Evolutionary conservation across 2,329 filamentous ascomycete genomes (phyloP), one percentile per base, ranked within the genome.

Genomic region (Zarea fungicola): DNA sequence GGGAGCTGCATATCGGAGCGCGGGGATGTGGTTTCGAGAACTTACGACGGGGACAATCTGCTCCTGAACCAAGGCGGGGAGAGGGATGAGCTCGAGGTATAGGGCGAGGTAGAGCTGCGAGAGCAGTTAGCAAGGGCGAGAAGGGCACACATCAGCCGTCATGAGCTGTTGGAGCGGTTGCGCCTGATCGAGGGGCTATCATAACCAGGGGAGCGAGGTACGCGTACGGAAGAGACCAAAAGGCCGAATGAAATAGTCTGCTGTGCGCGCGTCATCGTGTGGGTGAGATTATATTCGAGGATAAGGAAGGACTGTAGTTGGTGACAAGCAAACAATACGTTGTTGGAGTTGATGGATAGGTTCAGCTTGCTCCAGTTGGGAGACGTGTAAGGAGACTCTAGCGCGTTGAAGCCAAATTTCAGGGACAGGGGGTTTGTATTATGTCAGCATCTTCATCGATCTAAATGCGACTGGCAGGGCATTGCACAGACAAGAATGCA

Each of bases 241-340:
- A 96, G 83, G 62, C 83, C 85, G 62, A 96, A 78, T 54, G 90
- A 95, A 65, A 96, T 84, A 56, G 89, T 92, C 71, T 97, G 91
- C 68, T 89, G 85, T 19, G 93, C 93, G 71, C 91, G 89, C 58
- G 93, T 96, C 93, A 97, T 97, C 56, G 57, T 84, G 71, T 59
- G 44, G n/a, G n/a, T 16, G 36, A 21, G 21, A n/a, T n/a, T n/a
- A n/a, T n/a, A n/a, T 11, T 23, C 5, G 28, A 31, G 43, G 34
- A n/a, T 41, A 43, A 48, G n/a, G 43, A 49, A 48, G 25, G 49
- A 49, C 46, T 49, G 46, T 49, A 49, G 46, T 49, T 49, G 46
- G 31, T 36, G 23, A 35, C 10, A 34, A 26, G 35, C 28, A 6
- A 28, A 23, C 16, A 14, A 18, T 14, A 31, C 11, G 29, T 13